Percentiles rank a stretch among this genome's conserved stretches.
Evolutionary conservation across 2,329 filamentous ascomycete species (phyloP).

Genomic region (Ilyonectria sp.): DNA sequence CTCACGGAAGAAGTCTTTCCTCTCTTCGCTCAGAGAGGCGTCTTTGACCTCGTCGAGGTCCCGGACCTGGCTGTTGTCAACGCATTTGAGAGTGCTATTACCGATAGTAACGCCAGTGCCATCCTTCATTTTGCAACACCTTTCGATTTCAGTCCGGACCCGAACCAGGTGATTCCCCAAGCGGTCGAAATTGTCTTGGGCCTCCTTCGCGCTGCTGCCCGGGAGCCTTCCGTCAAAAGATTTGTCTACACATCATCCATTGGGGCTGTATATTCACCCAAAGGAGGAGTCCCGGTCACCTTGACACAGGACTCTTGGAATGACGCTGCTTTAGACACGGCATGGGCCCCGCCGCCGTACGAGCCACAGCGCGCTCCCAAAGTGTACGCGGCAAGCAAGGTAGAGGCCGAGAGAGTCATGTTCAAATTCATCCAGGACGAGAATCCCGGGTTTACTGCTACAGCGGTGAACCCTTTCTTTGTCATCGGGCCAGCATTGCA

Average conservation of each 20-base stretch:
- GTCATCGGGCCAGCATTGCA: background rate
- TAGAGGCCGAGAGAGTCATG: constrained; percentile 15
- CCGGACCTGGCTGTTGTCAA: constrained; percentile 1
- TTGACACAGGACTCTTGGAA: constrained; percentile 22
- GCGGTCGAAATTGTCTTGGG: constrained; percentile 1
- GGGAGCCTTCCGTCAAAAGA: constrained; percentile 10
- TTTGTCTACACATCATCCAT: constrained; percentile 8
- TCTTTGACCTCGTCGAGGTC: background rate
- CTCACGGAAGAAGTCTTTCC: constrained; percentile 15
- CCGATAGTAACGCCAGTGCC: constrained; percentile 13
- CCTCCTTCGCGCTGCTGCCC: constrained; percentile 1
- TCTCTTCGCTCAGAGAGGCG: background rate
- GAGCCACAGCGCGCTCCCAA: constrained; percentile 9
- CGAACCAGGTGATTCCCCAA: constrained; percentile 4
- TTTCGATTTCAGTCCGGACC: constrained; percentile 10
- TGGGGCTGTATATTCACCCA: background rate
- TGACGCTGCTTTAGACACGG: constrained; percentile 3
- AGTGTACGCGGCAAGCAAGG: constrained; percentile 7
- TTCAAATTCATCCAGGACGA: constrained; percentile 12
- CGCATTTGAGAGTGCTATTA: background rate
- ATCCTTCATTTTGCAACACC: constrained; percentile 14
- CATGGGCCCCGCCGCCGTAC: constrained; percentile 13
- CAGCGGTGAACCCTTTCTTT: background rate
- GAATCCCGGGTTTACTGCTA: background rate
- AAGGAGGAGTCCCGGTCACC: background rate